Base-by-base conservation (phyloP, 306 rosid genomes). In the Trifolium pratense region DNA sequence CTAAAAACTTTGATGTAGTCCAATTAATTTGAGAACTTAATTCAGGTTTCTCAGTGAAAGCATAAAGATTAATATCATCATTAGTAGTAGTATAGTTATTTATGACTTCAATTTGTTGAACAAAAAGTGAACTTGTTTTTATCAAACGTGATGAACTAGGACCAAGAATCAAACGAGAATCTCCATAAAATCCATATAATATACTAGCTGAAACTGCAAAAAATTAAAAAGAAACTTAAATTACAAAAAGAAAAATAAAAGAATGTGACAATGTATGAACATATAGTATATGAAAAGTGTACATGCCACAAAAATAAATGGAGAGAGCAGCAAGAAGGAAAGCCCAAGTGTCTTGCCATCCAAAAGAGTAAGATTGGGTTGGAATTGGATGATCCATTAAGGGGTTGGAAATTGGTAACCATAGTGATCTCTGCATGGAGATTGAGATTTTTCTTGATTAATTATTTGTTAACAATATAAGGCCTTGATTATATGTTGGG, bases 291-390 rank as follows among this genome's bases (percentile, higher is more conserved):
- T 76, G 84, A 74, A 81, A 81, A 51, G 23, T 51, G 76, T 79
- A 86, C 97, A 86, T 89, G 96, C 97, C 97, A 82, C 87, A 88
- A 42, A 88, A 78, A 89, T 92, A 92, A 80, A 89, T 66, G 34
- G 91, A 70, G 9, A 88, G 60, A 18, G 86, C 80, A 74, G 80
- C 62, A 9, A 86, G 59, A 14, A 89, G 61, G 42, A 78, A 83
- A 5, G 85, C 48, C 79, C 78, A 73, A 11, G 75, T 31, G 9
- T 83, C 82, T 25, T 74, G 90, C 73, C 86, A 80, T 65, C 48
- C 73, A 42, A 25, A 14, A 14, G 56, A 37, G 21, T 77, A 43
- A 63, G 58, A 31, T 2, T 11, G 66, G 0, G 9, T 17, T 32
- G 42, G 60, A 68, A 26, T 67, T 48, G 73, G 59, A 49, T 6